These are phyloP conservation scores for Neurospora crassa DNA, from an alignment of 2,329 filamentous ascomycete genomes.

Conservation along the genomic window DNA sequence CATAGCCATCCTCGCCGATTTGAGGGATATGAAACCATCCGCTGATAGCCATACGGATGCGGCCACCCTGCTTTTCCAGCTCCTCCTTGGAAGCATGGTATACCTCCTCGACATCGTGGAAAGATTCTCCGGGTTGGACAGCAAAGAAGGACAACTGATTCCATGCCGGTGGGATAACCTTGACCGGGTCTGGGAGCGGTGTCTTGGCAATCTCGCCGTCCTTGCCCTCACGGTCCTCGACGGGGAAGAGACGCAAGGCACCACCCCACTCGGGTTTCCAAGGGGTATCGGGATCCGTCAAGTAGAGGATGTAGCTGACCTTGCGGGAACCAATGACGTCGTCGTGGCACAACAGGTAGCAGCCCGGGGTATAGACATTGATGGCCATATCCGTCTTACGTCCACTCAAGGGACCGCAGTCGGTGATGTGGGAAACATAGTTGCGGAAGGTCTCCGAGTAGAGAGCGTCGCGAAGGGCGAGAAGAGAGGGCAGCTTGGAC, in stretches of 20 bases:
- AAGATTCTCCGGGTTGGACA: constrained; percentile 96
- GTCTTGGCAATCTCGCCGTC: constrained; percentile 70
- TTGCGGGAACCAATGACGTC: constrained; percentile 96
- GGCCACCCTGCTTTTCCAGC: constrained; percentile 59
- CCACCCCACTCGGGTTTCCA: constrained; percentile 94
- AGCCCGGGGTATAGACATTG: constrained; percentile 95
- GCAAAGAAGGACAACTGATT: constrained; percentile 98
- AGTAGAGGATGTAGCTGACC: constrained; percentile 93
- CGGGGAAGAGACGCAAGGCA: constrained; percentile 78
- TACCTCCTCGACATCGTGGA: constrained; percentile 97
- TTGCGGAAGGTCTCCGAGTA: constrained; percentile 85
- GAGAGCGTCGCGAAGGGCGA: constrained; percentile 83
- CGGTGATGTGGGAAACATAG: constrained; percentile 80
- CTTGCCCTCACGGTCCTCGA: constrained; percentile 51
- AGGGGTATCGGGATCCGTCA: constrained; percentile 81
- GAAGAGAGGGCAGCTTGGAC: constrained; percentile 77
- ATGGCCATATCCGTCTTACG: constrained; percentile 98
- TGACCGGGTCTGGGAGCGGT: constrained; percentile 66
- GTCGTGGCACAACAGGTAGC: constrained; percentile 92
- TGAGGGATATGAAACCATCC: constrained; percentile 99
- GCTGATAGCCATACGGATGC: constrained; percentile 93
- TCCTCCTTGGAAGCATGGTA: constrained; percentile 60
- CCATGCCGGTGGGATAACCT: constrained; percentile 87
- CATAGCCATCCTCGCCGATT: constrained; percentile 82
- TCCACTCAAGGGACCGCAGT: constrained; percentile 78